Evolutionary conservation across 208 protist species (phyloP).

Genomic region (Trypanosoma scelopori): DNA sequence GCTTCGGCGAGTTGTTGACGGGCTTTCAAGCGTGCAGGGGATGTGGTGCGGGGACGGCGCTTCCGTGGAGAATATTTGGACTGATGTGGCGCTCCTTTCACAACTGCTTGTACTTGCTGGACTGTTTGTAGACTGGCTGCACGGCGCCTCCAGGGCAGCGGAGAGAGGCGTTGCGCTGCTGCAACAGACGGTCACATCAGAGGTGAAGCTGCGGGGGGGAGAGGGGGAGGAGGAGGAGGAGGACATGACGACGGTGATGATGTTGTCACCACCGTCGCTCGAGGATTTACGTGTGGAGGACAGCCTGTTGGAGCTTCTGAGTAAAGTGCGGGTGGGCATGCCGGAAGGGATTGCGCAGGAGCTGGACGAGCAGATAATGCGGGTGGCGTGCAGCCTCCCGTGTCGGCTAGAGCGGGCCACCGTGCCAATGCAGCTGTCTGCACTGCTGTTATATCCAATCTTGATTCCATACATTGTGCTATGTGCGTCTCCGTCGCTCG

Average conservation of each 20-base stretch:
- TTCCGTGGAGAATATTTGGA: slow-evolving; percentile 28
- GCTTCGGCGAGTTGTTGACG: slow-evolving; percentile 45
- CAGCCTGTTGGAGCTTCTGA: slow-evolving; percentile 10
- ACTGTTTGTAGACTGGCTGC: slow-evolving; percentile 22
- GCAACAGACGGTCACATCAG: neutral
- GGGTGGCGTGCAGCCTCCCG: slow-evolving; percentile 15
- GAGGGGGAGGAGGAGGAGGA: neutral
- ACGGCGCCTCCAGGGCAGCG: slow-evolving; percentile 4
- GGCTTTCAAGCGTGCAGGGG: slow-evolving; percentile 6
- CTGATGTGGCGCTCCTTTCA: slow-evolving; percentile 7
- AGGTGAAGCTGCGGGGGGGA: neutral
- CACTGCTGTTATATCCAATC: slow-evolving; percentile 34
- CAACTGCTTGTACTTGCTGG: slow-evolving; percentile 19
- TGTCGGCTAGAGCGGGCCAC: neutral
- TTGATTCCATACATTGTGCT: slow-evolving; percentile 28
- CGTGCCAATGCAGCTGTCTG: neutral
- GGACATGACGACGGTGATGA: neutral
- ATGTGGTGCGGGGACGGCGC: neutral
- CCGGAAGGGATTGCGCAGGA: slow-evolving; percentile 20
- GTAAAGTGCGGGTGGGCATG: slow-evolving; percentile 6
- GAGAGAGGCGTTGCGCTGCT: neutral
- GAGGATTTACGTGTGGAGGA: slow-evolving; percentile 3
- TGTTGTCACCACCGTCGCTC: neutral
- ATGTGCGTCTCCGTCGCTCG: slow-evolving; percentile 12
- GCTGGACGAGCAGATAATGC: slow-evolving; percentile 24